Percentiles rank a stretch among this genome's conserved stretches.
phyloP scores from a whole-genome alignment of 306 rosid species.

The Albizia julibrissin region DNA sequence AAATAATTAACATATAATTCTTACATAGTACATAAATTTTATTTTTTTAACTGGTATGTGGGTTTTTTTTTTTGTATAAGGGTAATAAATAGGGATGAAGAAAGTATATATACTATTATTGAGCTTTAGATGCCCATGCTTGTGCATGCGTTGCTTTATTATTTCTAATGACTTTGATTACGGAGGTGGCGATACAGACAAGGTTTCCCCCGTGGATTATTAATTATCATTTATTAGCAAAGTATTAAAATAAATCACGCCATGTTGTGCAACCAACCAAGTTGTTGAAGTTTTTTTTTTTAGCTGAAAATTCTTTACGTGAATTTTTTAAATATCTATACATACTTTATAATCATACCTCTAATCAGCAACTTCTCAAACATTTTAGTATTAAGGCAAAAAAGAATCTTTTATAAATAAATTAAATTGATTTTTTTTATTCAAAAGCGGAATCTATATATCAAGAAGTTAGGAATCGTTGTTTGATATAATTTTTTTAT shows the following conservation, averaged over 20 bases:
- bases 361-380: neutral
- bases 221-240: slow-evolving; percentile 8
- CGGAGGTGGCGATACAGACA: neutral
- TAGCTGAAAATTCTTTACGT: neutral
- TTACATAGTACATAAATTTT: no score
- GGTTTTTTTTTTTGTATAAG: neutral
- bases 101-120: neutral
- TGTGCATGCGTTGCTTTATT: slow-evolving; percentile 9
- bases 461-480: neutral
- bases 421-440: neutral
- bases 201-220: neutral
- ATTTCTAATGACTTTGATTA: neutral
- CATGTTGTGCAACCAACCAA: neutral
- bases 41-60: neutral
- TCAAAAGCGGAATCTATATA: neutral
- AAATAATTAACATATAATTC: no score
- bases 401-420: neutral
- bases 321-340: neutral
- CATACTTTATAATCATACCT: neutral
- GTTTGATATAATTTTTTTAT: neutral
- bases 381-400: neutral
- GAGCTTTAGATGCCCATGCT: neutral
- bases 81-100: neutral
- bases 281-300: neutral
- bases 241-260: slow-evolving; percentile 13